phyloP scores from a whole-genome alignment of 345 rosid genomes.

The Adansonia digitata region DNA sequence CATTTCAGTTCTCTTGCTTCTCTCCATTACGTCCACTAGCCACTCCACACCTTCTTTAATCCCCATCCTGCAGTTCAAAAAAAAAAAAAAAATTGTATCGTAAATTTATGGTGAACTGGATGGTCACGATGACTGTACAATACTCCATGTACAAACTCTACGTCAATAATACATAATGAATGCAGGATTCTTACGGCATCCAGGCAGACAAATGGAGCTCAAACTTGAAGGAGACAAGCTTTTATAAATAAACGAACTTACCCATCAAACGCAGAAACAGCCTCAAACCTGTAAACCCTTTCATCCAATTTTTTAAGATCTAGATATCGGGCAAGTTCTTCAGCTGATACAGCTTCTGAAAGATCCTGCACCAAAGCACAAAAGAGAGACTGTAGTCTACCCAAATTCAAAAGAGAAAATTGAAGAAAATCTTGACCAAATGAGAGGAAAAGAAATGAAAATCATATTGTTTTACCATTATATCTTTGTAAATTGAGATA shows the following conservation, averaged over 20 bases:
- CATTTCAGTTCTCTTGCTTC: slow-evolving; percentile 93
- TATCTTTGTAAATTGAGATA: neutral
- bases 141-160: neutral
- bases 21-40: slow-evolving; percentile 90
- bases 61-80: slow-evolving; percentile 55
- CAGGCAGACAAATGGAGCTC: neutral
- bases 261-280: slow-evolving; percentile 93
- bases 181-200: neutral
- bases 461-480: neutral
- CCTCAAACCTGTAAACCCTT: slow-evolving; percentile 91
- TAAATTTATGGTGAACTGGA: neutral
- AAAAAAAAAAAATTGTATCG: neutral
- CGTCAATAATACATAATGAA: neutral
- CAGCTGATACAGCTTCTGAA: slow-evolving; percentile 78
- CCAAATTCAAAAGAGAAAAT: neutral
- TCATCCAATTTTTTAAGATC: slow-evolving; percentile 94
- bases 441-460: neutral
- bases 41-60: slow-evolving; percentile 85
- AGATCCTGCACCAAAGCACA: slow-evolving; percentile 59
- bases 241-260: slow-evolving; percentile 25
- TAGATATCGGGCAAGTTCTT: slow-evolving; percentile 73
- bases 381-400: neutral
- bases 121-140: neutral
- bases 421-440: slow-evolving; percentile 1
- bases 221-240: neutral